Base-by-base conservation (phyloP, 2,329 filamentous ascomycete species). In the Xylariaceae sp. region DNA sequence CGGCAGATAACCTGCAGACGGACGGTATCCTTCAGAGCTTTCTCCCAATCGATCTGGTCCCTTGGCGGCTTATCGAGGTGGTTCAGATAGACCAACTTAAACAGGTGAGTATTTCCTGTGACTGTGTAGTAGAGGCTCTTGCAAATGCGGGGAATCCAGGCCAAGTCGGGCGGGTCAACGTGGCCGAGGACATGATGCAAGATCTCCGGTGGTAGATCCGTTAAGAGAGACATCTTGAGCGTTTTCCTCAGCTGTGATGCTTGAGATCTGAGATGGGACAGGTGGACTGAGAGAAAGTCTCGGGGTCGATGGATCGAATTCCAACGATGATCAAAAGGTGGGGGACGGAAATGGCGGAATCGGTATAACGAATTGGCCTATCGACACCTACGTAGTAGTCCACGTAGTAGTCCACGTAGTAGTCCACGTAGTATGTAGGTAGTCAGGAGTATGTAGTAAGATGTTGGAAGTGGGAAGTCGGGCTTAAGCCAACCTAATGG, bases 1-100 rank as follows among this genome's bases (percentile, higher is more conserved):
- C 60, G 62, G 55, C 79, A 80, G 51, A 84, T 74, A n/a, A 60
- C 58, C 52, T 77, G 68, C 10, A 85, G 70, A 43, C 69, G 77
- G 12, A 77, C 72, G 12, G 78, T 56, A 57, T 81, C 76, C 43
- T 73, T 73, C 12, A 84, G 50, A 52, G 77, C 75, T 20, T 70
- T 65, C 58, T 75, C 70, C 74, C 76, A 81, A 48, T 80, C 71
- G 9, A 78, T 56, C 40, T 73, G 52, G 40, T 74, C 70, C 1
- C 60, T 52, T 10, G 57, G 20, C 44, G 56, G 55, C 59, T 75
- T 65, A 70, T 89, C 86, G 52, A 86, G 77, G 43, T 73, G 70
- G 16, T 75, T 75, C 3, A 87, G 71, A 68, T 90, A 92, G 6
- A 89, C 74, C 20, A 81, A 79, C 56, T 82, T 86, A 70, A 80